Evolutionary conservation across 495 filamentous ascomycete species (phyloP), one percentile per base, ranked within the genome.

Genomic region (Podospora anserina): DNA sequence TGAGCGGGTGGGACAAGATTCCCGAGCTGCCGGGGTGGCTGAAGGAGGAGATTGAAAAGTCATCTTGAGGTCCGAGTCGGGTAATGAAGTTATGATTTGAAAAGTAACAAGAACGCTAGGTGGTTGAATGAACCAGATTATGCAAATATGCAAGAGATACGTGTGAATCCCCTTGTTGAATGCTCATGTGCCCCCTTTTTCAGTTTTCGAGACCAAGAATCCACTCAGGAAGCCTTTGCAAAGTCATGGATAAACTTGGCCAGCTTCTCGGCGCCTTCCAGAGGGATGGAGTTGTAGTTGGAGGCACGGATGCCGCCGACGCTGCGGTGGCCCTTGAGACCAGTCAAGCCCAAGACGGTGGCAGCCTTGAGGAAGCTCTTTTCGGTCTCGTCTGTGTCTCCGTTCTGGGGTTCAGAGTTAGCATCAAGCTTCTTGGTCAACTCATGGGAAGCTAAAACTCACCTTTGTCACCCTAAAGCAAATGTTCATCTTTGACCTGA

Each of bases 401-500:
- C 87, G 59, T 85, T 83, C 76, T 86, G 39, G 9, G 26, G 1
- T 13, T 61, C 11, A 9, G 0, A 20, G 53, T 64, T 16, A 69
- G 28, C 20, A 67, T 60, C 18, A 61, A 6, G 0, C 19, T 23
- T 54, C 0, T 18, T n/a, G 9, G 32, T 1, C 6, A 23, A 9
- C 39, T 49, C 5, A 61, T 66, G 6, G 54, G 0, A 19, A 23
- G 15, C 53, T 26, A 63, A 30, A 32, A 30, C 76, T 65, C 65
- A 83, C 82, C 75, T 81, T 81, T 66, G 68, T 83, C 4, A 94
- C 86, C 23, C 93, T 84, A 82, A 95, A 95, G 82, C 93, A 97
- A 60, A 97, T 88, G 78, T 97, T 97, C 92, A 97, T 97, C 55
- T 92, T 81, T 67, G 90, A 93, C 58, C 94, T 88, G 7, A 87